Conservation (phyloP, 2,329 filamentous ascomycete species). For the Amesomyces nigricolor region DNA sequence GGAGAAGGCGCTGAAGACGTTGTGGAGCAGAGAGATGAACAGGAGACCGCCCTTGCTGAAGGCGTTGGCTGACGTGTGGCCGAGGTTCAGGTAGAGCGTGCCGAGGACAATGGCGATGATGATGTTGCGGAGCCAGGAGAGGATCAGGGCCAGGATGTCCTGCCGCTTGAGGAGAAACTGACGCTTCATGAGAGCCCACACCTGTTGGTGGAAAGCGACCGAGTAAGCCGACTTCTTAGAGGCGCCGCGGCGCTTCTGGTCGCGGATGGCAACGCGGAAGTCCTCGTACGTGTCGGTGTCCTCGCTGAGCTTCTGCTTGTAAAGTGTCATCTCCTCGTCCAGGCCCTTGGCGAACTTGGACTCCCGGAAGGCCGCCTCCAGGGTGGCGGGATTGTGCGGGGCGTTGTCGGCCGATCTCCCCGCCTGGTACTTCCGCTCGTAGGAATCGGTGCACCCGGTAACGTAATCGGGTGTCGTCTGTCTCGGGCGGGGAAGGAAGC, state of each 20-base stretch:
- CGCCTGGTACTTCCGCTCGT: conserved; percentile 68
- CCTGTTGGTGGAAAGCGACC: conserved; percentile 74
- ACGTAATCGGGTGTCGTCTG: conserved; percentile 80
- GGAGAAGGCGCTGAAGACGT: conserved; percentile 79
- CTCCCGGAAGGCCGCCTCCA: conserved; percentile 64
- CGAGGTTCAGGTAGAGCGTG: conserved; percentile 70
- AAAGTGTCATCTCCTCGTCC: conserved; percentile 61
- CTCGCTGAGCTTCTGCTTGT: conserved; percentile 57
- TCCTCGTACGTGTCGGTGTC: conserved; percentile 67
- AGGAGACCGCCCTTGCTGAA: conserved; percentile 78
- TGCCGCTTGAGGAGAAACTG: conserved; percentile 84
- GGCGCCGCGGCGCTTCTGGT: conserved; percentile 72
- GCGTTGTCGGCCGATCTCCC: conserved; percentile 61
- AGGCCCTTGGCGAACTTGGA: conserved; percentile 55
- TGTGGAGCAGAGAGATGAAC: conserved; percentile 76
- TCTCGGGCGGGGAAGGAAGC: conserved; percentile 67
- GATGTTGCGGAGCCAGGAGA: conserved; percentile 64
- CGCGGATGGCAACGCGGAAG: conserved; percentile 67
- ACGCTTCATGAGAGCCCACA: conserved; percentile 77
- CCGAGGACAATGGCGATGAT: conserved; percentile 73
- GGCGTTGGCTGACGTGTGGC: conserved; percentile 59
- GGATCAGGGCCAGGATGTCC: conserved; percentile 69
- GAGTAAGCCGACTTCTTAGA: conserved; percentile 74
- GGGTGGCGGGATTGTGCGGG: conserved; percentile 60
- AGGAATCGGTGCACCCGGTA: conserved; percentile 77